Percentiles rank a stretch among this genome's conserved stretches.
Evolutionary conservation across 352 stramenopile genomes (phyloP).

Genomic region (Pythium folliculosum): DNA sequence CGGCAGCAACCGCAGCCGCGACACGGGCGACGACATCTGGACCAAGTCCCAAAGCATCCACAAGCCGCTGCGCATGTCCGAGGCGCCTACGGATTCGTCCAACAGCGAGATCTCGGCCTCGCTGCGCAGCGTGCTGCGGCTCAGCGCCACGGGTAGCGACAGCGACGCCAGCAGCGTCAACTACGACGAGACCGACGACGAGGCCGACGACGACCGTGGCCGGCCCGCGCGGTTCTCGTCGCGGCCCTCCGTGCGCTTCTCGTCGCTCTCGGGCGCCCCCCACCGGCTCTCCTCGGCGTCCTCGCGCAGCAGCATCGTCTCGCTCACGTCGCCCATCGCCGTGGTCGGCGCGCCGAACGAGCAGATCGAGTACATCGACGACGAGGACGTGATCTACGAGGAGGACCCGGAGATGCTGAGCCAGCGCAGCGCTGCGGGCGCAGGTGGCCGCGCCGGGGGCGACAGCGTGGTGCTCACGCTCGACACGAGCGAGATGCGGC

Average conservation of each 20-base stretch:
- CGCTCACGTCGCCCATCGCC: constrained; percentile 7
- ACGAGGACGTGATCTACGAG: constrained; percentile 21
- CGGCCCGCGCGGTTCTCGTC: neutral
- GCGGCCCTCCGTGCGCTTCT: neutral
- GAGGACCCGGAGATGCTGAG: constrained; percentile 10
- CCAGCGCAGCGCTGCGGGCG: constrained; percentile 2
- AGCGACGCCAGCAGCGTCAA: neutral
- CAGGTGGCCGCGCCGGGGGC: neutral
- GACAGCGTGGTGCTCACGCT: constrained; percentile 10
- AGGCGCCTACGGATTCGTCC: constrained; percentile 14
- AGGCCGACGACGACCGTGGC: no score
- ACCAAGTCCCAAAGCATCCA: constrained; percentile 11
- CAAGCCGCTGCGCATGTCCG: constrained; percentile 15
- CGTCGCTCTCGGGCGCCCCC: constrained; percentile 3
- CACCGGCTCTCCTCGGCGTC: neutral
- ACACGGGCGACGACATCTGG: neutral
- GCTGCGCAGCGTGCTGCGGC: neutral
- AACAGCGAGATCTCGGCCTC: neutral
- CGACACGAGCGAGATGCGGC: constrained; percentile 25
- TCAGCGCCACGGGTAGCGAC: neutral
- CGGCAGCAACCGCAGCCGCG: neutral
- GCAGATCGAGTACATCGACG: constrained; percentile 19
- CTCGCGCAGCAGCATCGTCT: constrained; percentile 9
- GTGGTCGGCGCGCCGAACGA: constrained; percentile 3
- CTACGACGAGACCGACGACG: neutral